Evolutionary conservation across 306 rosid genomes (phyloP), one percentile per base, ranked within the genome.

Genomic region (Prunus davidiana): DNA sequence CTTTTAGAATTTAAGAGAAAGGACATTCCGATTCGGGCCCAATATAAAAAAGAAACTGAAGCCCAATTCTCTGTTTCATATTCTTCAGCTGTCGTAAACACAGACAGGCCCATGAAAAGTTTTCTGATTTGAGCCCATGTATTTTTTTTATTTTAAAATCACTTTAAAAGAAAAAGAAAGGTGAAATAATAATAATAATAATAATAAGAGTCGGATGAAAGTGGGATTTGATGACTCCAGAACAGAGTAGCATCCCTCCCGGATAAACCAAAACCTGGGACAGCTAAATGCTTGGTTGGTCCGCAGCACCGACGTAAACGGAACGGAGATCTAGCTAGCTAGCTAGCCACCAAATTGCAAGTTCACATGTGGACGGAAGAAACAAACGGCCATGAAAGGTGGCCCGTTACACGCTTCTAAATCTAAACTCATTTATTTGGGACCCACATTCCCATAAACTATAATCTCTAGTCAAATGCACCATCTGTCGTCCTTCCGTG

Each of bases 251-350:
- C 16, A 49, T 49, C 1, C 18, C 2, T 3, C 18, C 38, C 3
- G 3, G 20, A 51, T 15, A 64, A 64, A 34, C 18, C 56, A 5
- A 43, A 41, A 3, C 25, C 16, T n/a, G 0, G 19, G 18, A 22
- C 45, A 25, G 68, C 77, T 24, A 9, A 61, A 27, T 12, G 45
- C 6, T 6, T 72, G 60, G 43, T 38, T 38, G 43, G 43, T 38
- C 43, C 9, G 43, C 43, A 38, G 71, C 78, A 73, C 87, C 88
- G 86, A 81, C 93, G 87, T 81, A 81, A 86, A 86, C 88, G 89
- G 87, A 79, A 88, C 84, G 82, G 87, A 82, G 80, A 78, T 75
- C 58, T 74, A 50, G 85, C 67, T 10, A 1, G 85, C 67, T 10
- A 1, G 71, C 41, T 5, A 34, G 41, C 32, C 65, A 38, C 9